A percentile compares a stretch with the other conserved stretches of the same genome.
Conservation (phyloP, 495 filamentous ascomycete genomes). For the Xylaria telfairii region DNA sequence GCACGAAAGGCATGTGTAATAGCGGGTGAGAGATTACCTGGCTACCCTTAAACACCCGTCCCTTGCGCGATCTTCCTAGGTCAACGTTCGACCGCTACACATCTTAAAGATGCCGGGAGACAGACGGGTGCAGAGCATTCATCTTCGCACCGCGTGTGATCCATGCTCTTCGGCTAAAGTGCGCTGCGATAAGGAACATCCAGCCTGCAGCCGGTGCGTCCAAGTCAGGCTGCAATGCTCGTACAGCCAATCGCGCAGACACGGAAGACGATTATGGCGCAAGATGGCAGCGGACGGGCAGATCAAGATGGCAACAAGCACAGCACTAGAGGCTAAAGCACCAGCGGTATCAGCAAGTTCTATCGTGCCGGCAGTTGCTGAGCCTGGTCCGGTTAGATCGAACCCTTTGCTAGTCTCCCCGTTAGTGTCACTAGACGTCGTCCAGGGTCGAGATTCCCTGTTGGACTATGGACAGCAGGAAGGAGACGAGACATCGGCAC, state of each 20-base stretch:
- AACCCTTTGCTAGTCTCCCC: neutral
- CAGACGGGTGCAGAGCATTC: neutral
- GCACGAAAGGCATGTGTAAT: neutral
- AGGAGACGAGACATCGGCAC: neutral
- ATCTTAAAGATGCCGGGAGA: conserved; percentile 6
- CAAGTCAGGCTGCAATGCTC: conserved; percentile 45
- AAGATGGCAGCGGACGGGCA: conserved; percentile 2
- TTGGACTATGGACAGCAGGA: neutral
- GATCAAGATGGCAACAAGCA: conserved; percentile 1
- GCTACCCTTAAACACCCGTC: neutral
- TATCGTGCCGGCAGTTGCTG: neutral
- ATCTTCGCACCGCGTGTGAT: conserved; percentile 40
- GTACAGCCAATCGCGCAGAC: conserved; percentile 47
- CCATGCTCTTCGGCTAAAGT: conserved; percentile 50
- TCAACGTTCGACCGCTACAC: neutral
- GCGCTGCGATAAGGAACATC: conserved; percentile 47
- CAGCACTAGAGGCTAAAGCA: neutral
- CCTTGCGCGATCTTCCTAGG: neutral
- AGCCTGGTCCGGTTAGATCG: neutral
- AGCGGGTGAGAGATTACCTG: neutral
- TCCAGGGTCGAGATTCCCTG: neutral
- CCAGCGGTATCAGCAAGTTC: neutral
- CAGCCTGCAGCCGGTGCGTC: conserved; percentile 44
- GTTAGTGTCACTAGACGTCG: neutral
- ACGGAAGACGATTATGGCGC: conserved; percentile 29